Evolutionary conservation across 345 rosid species (phyloP).

Genomic region (Citrus trifoliata): DNA sequence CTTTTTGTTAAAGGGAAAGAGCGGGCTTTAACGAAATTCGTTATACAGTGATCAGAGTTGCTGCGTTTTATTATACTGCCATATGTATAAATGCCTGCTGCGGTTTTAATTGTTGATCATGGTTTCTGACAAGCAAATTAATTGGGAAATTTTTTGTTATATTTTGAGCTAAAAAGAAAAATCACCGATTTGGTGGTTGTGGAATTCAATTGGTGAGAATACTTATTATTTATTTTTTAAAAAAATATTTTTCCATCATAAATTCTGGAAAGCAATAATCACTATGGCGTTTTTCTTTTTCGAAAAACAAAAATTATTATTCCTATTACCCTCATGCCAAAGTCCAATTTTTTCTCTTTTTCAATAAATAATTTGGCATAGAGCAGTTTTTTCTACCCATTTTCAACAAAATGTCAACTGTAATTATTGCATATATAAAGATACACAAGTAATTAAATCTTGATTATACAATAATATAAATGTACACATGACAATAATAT

Average conservation of each 20-base stretch:
- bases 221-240: not conserved
- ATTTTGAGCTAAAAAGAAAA: not conserved
- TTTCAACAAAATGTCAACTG: no score
- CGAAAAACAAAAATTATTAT: no score
- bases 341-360: not conserved
- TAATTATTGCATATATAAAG: no score
- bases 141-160: not conserved
- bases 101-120: not conserved
- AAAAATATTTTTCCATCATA: no score
- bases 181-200: not conserved
- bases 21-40: not conserved
- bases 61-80: not conserved
- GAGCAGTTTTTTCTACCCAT: no score
- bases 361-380: no score
- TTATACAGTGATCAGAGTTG: not conserved
- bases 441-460: no score
- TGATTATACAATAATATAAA: no score
- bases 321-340: no score
- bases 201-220: not conserved
- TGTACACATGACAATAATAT: no score
- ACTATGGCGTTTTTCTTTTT: not conserved
- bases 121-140: not conserved
- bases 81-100: not conserved
- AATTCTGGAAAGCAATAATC: not conserved
- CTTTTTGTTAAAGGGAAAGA: not conserved